phyloP scores from a whole-genome alignment of 139 green algal species.

The Volvox reticuliferus region DNA sequence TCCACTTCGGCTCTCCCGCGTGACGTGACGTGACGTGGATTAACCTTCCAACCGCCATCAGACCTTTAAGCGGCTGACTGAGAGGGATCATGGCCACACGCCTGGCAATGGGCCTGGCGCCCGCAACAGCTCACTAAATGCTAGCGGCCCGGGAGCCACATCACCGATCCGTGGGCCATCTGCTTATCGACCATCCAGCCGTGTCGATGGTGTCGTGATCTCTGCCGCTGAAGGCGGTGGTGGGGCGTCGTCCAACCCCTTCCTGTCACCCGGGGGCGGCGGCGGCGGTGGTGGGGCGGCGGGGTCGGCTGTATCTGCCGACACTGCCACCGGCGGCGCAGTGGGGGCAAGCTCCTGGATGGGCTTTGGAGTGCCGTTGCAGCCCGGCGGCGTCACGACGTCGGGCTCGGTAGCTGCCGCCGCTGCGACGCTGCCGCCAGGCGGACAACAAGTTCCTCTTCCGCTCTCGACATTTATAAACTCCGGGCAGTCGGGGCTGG shows the following conservation, averaged over 20 bases:
- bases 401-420: neutral
- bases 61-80: constrained; percentile 69
- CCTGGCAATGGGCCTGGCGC: too few species aligned
- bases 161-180: neutral
- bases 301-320: neutral
- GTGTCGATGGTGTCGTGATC: neutral
- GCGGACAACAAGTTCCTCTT: neutral
- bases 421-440: neutral
- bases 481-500: neutral
- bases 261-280: neutral
- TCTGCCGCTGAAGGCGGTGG: neutral
- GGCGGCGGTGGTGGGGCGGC: neutral
- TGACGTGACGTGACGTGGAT: too few species aligned
- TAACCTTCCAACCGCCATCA: neutral
- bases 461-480: constrained; percentile 23
- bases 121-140: neutral
- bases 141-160: neutral
- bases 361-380: constrained; percentile 38
- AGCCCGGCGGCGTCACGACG: neutral
- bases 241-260: constrained; percentile 1
- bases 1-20: neutral
- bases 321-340: neutral
- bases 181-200: neutral
- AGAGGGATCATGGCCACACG: constrained; percentile 24
- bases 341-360: constrained; percentile 20